These are phyloP conservation scores for Phytophthora sp. DNA, from an alignment of 352 stramenopile genomes.

Conservation along the genomic window DNA sequence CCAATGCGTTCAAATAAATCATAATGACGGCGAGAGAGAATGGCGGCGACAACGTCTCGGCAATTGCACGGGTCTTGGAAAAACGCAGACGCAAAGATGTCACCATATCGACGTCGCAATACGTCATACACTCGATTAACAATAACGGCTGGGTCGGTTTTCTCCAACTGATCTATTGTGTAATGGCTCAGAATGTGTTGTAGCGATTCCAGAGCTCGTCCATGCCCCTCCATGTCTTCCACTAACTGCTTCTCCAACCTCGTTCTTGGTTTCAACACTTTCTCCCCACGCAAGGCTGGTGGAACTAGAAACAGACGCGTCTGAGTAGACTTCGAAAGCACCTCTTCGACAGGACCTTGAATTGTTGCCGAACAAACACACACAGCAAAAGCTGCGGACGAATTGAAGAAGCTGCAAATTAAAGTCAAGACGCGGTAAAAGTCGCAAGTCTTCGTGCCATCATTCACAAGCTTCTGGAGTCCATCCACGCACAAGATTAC, in stretches of 20 bases:
- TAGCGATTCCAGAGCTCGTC: conserved; percentile 7
- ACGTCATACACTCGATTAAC: background rate
- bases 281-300: background rate
- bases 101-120: background rate
- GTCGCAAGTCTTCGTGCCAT: conserved; percentile 7
- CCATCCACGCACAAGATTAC: conserved; percentile 39
- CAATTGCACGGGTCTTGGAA: background rate
- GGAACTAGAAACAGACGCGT: conserved; percentile 1
- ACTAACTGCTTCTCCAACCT: conserved; percentile 5
- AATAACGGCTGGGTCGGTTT: background rate
- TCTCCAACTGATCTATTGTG: background rate
- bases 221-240: conserved; percentile 10
- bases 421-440: conserved; percentile 6
- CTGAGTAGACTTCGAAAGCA: background rate
- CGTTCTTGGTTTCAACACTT: background rate
- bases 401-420: conserved; percentile 1
- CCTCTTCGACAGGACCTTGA: background rate
- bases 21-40: background rate
- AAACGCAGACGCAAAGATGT: background rate
- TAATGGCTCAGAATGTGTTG: background rate
- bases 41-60: background rate
- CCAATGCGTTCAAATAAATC: background rate
- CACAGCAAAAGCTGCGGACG: conserved; percentile 10
- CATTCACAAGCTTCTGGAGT: conserved; percentile 19
- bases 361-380: conserved; percentile 4